Evolutionary conservation across 1,284 basidiomycete species (phyloP).

Genomic region (Papiliotrema flavescens): DNA sequence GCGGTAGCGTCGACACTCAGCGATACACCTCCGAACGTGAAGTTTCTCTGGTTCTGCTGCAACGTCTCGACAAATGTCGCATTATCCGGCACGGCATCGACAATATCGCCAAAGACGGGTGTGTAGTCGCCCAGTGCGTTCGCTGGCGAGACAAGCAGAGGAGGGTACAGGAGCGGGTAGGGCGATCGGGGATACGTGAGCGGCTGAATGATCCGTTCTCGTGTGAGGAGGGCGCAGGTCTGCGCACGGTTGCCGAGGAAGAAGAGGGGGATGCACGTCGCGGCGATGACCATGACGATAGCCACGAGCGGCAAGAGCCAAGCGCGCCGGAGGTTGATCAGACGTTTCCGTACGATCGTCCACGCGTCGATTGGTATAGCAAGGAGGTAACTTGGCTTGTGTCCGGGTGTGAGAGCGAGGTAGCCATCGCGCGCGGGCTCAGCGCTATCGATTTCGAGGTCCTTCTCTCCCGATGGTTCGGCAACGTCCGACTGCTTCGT

Average conservation of each 20-base stretch:
- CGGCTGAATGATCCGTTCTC: constrained; percentile 6
- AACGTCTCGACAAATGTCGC: constrained; percentile 58
- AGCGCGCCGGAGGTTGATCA: constrained; percentile 61
- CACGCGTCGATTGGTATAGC: constrained; percentile 59
- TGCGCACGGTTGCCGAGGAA: constrained; percentile 58
- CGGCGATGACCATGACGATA: constrained; percentile 61
- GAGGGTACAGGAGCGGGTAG: constrained; percentile 13
- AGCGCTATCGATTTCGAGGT: constrained; percentile 4
- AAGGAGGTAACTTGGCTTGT: constrained; percentile 9
- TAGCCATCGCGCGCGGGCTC: background rate
- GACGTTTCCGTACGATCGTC: constrained; percentile 69
- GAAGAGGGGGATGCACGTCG: constrained; percentile 62
- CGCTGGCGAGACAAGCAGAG: constrained; percentile 17
- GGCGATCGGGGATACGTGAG: constrained; percentile 19
- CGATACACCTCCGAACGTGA: constrained; percentile 62
- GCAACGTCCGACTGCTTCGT: background rate
- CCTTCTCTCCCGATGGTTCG: constrained; percentile 8
- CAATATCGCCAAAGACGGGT: constrained; percentile 6
- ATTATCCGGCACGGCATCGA: constrained; percentile 54
- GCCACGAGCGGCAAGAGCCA: constrained; percentile 65
- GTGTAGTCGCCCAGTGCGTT: constrained; percentile 2
- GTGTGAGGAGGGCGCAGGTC: constrained; percentile 49
- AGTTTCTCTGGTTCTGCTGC: constrained; percentile 52
- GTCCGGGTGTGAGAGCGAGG: constrained; percentile 49
- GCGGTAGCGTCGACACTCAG: constrained; percentile 52